A percentile compares a stretch with the other conserved stretches of the same genome.
phyloP scores from a whole-genome alignment of 2,329 filamentous ascomycete species.

The Cercospora sp. region DNA sequence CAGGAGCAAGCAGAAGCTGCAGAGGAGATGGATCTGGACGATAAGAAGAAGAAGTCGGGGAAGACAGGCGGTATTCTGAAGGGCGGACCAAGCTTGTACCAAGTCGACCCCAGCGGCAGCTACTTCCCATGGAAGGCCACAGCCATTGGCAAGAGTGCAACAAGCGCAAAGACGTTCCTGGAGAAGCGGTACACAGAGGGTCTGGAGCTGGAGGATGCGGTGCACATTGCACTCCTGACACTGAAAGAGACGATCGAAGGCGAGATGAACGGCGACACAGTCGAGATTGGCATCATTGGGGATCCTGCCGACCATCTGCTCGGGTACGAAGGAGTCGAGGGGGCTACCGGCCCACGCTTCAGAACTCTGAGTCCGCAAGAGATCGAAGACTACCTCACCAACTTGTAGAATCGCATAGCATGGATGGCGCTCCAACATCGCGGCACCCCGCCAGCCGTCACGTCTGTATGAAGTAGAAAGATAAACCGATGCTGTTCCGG shows the following conservation, averaged over 20 bases:
- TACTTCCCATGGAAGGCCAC: conserved; percentile 99
- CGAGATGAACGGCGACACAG: conserved; percentile 96
- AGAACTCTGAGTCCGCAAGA: conserved; percentile 94
- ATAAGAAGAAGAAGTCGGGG: conserved; percentile 71
- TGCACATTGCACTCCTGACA: conserved; percentile 95
- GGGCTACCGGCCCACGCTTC: conserved; percentile 81
- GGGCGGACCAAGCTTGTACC: conserved; percentile 95
- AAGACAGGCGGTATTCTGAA: conserved; percentile 96
- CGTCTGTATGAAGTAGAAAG: conserved; percentile 21
- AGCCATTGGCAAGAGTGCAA: conserved; percentile 97
- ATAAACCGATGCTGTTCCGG: not conserved
- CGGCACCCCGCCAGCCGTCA: not conserved
- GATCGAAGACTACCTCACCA: conserved; percentile 99
- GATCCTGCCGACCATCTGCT: conserved; percentile 90
- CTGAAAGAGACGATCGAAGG: conserved; percentile 99
- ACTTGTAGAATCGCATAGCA: conserved; percentile 65
- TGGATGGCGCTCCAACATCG: conserved; percentile 5
- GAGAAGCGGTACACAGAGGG: conserved; percentile 99
- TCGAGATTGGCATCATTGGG: conserved; percentile 97
- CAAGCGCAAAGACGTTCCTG: conserved; percentile 96
- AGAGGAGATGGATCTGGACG: conserved; percentile 52
- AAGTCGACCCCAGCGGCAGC: conserved; percentile 97
- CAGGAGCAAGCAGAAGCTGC: conserved; percentile 66
- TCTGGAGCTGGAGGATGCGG: conserved; percentile 93
- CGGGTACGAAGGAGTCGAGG: conserved; percentile 85